Percentiles rank a stretch among this genome's conserved stretches.
phyloP scores from a whole-genome alignment of 495 filamentous ascomycete species.

The Stereocaulon alpinum region DNA sequence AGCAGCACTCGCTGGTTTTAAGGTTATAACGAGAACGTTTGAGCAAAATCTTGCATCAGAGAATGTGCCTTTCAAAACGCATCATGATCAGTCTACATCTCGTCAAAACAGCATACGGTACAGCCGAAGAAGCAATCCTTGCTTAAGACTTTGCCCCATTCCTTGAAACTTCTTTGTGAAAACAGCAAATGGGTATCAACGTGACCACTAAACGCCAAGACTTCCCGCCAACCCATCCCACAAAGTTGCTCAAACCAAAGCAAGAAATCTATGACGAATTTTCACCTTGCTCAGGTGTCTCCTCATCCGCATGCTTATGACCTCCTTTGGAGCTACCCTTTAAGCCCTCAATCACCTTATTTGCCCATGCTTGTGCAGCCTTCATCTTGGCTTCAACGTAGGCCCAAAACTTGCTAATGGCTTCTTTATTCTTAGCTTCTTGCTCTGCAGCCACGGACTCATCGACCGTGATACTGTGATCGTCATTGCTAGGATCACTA shows the following conservation, averaged over 20 bases:
- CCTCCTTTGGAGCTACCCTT: slow-evolving; percentile 6
- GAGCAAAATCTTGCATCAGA: too few species aligned
- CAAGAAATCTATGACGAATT: not conserved
- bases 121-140: not conserved
- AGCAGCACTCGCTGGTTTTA: too few species aligned
- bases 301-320: not conserved
- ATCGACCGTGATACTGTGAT: not conserved
- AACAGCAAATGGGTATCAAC: slow-evolving; percentile 14
- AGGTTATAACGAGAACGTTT: too few species aligned
- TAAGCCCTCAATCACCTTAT: slow-evolving; percentile 7
- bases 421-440: slow-evolving; percentile 9
- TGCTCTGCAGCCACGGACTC: slow-evolving; percentile 4
- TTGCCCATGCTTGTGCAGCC: slow-evolving; percentile 19
- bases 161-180: not conserved
- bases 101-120: too few species aligned
- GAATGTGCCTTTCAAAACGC: too few species aligned
- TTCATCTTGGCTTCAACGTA: slow-evolving; percentile 18
- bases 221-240: not conserved
- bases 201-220: slow-evolving; percentile 2
- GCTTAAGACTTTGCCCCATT: not conserved
- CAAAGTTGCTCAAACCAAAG: slow-evolving; percentile 1
- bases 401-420: slow-evolving; percentile 12
- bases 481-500: not conserved
- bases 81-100: too few species aligned
- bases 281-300: slow-evolving; percentile 10